Evolutionary conservation across 345 rosid genomes (phyloP).

Genomic region (Dovyalis caffra): DNA sequence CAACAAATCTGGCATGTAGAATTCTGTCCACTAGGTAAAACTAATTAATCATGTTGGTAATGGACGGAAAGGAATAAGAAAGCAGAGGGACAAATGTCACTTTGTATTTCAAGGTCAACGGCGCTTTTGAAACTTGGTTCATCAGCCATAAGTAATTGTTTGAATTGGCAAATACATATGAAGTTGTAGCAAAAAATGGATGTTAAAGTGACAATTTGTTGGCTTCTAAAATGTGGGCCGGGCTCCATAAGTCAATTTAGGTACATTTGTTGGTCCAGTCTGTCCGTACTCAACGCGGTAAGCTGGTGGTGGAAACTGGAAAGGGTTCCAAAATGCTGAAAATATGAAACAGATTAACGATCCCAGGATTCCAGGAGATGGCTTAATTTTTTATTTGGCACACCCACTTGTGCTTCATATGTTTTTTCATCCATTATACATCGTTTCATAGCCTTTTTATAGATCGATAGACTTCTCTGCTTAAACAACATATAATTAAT

Average conservation of each 20-base stretch:
- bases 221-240: not conserved
- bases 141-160: no score
- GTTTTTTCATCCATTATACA: not conserved
- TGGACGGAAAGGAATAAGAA: no score
- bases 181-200: no score
- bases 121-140: no score
- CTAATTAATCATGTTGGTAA: no score
- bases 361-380: not conserved
- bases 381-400: not conserved
- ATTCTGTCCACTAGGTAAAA: no score
- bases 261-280: not conserved
- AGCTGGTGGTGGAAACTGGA: no score
- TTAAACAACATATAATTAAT: not conserved
- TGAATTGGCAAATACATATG: no score
- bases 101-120: no score
- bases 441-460: not conserved
- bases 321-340: not conserved
- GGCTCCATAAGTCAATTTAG: not conserved
- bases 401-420: not conserved
- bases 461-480: not conserved
- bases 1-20: not conserved
- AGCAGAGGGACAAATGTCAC: no score
- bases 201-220: not conserved
- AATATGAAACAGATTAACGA: not conserved
- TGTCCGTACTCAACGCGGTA: not conserved